phyloP scores from a whole-genome alignment of 2,329 filamentous ascomycete genomes.

The Neofusicoccum sp. region DNA sequence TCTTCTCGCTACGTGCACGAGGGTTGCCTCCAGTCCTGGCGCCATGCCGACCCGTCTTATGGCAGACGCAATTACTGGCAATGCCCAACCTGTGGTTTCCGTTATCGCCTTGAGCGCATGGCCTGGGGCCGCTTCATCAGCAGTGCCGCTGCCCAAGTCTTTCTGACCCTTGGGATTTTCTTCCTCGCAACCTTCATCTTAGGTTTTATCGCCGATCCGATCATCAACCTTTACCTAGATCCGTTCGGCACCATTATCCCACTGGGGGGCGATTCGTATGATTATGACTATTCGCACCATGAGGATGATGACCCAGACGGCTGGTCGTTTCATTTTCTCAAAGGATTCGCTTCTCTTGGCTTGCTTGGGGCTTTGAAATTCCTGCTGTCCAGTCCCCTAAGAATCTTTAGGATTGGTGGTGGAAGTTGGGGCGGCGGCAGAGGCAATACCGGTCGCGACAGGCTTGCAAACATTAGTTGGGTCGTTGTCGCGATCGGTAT shows the following conservation, averaged over 20 bases:
- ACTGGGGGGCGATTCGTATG: background rate
- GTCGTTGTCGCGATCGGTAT: conserved; percentile 79
- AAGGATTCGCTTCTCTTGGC: conserved; percentile 88
- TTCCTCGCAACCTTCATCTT: conserved; percentile 74
- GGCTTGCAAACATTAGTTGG: conserved; percentile 78
- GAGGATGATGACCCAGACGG: conserved; percentile 55
- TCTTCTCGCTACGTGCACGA: conserved; percentile 94
- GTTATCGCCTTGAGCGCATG: conserved; percentile 77
- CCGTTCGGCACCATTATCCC: conserved; percentile 46
- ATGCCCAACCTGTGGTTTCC: conserved; percentile 85
- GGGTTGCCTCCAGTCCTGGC: conserved; percentile 82
- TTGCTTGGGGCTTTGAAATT: conserved; percentile 84
- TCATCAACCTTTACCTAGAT: conserved; percentile 86
- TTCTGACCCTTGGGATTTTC: conserved; percentile 73
- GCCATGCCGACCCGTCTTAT: conserved; percentile 69
- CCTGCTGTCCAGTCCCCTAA: conserved; percentile 65
- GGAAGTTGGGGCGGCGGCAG: conserved; percentile 54
- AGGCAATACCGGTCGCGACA: conserved; percentile 70
- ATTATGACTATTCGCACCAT: background rate
- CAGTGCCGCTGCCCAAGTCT: conserved; percentile 62
- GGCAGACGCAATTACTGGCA: conserved; percentile 74
- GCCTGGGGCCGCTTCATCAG: conserved; percentile 68
- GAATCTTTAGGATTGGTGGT: conserved; percentile 70
- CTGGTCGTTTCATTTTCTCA: conserved; percentile 84
- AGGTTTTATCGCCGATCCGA: conserved; percentile 90